Percentiles rank a stretch among this genome's conserved stretches.
phyloP scores from a whole-genome alignment of 1,284 basidiomycete species.

The Naganishia sp. region DNA sequence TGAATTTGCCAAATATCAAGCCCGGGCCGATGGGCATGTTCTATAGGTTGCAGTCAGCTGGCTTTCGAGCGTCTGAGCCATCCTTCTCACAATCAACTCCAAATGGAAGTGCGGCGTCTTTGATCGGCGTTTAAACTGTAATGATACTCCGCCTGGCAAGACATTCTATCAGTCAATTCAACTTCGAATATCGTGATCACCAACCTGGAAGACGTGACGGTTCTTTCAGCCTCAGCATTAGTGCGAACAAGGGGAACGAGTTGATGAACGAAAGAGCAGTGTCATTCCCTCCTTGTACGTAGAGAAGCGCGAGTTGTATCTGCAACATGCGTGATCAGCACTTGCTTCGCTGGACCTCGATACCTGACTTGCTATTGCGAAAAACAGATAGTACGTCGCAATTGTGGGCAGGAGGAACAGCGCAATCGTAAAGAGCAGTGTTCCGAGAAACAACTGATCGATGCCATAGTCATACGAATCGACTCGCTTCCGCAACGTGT shows the following conservation, averaged over 20 bases:
- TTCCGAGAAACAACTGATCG: conserved; percentile 91
- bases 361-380: conserved; percentile 64
- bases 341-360: neutral
- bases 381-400: conserved; percentile 77
- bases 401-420: conserved; percentile 91
- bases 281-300: conserved; percentile 64
- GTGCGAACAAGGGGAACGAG: conserved; percentile 84
- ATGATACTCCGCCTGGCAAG: conserved; percentile 5
- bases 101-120: neutral
- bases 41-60: neutral
- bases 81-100: conserved; percentile 1
- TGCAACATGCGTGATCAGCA: conserved; percentile 45
- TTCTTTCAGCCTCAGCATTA: conserved; percentile 84
- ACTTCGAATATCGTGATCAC: conserved; percentile 21
- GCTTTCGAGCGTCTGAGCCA: neutral
- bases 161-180: no score
- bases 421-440: conserved; percentile 88
- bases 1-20: conserved; percentile 15
- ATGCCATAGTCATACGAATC: conserved; percentile 90
- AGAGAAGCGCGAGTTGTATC: conserved; percentile 65
- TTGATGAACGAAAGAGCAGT: conserved; percentile 75
- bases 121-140: neutral
- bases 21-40: conserved; percentile 12
- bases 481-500: conserved; percentile 72
- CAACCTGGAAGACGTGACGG: conserved; percentile 76